Evolutionary conservation across 2,329 filamentous ascomycete species (phyloP), one percentile per base, ranked within the genome.

Genomic region (Calonectria ilicicola): DNA sequence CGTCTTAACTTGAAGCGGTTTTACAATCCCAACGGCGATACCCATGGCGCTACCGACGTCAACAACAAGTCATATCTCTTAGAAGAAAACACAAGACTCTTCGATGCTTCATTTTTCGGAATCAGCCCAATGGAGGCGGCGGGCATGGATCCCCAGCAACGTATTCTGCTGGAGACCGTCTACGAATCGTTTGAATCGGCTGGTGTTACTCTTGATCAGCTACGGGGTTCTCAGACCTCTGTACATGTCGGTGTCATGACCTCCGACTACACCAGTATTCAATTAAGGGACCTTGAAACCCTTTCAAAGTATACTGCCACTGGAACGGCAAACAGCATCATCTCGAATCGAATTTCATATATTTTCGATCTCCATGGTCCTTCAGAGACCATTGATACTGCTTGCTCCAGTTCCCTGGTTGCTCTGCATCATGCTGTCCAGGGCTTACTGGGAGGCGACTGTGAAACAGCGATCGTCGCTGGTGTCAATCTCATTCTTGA

Each of bases 401-500:
- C 83, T 2, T 86, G 85, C 68, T 84, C 83, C 0, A 80, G 80
- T 8, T 81, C 78, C 51, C 66, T 85, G 12, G 80, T 84, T 3
- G 84, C 82, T 12, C 73, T 84, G 1, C 81, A 85, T 49, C 70
- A 76, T 58, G 69, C 74, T 83, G 63, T 70, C 19, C 40, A 58
- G 40, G 65, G 65, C 2, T 56, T 77, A 4, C 62, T 56, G 3
- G 63, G 53, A 14, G 68, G 66, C 17, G 75, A 74, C 23, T 74
- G 69, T 21, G 49, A 38, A 38, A 67, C 73, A 21, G 75, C 75
- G 1, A 49, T 75, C 46, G 70, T 73, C 19, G 70, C 69, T 19
- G 74, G 72, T 8, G 63, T 72, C 12, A 76, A 83, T 19, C 38
- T 75, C 38, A 65, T 66, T 23, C 56, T 76, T 6, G 58, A 46